Evolutionary conservation across 2,329 filamentous ascomycete genomes (phyloP).

Genomic region (Aspergillus versicolor): DNA sequence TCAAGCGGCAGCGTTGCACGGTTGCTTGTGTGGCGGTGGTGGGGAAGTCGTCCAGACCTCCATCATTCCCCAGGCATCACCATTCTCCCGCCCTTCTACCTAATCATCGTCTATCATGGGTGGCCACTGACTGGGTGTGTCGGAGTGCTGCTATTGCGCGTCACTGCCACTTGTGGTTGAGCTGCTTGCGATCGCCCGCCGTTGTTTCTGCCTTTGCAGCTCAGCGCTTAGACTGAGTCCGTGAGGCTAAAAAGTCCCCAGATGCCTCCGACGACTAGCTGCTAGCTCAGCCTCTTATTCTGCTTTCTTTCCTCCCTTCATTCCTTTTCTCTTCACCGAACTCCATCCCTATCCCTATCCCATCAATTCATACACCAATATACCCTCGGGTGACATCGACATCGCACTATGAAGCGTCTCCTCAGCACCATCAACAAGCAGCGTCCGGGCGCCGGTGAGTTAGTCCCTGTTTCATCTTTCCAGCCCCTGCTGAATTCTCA

Average conservation of each 20-base stretch:
- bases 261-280: neutral
- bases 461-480: neutral
- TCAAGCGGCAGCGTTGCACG: neutral
- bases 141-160: neutral
- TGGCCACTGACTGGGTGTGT: neutral
- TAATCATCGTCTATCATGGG: neutral
- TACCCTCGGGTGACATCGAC: neutral
- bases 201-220: constrained; percentile 8
- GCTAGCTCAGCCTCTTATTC: neutral
- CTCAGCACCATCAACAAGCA: constrained; percentile 32
- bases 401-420: constrained; percentile 36
- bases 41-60: neutral
- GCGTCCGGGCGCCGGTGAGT: constrained; percentile 36
- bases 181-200: constrained; percentile 8
- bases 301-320: constrained; percentile 2
- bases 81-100: neutral
- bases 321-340: constrained; percentile 1
- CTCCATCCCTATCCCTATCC: neutral
- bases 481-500: constrained; percentile 6
- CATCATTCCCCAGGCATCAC: constrained; percentile 14
- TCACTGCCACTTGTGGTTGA: neutral
- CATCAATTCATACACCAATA: neutral
- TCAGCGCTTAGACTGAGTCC: constrained; percentile 5
- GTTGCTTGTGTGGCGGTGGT: constrained; percentile 5
- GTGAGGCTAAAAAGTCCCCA: neutral